These are phyloP conservation scores for Eutrema heterophyllum DNA, from an alignment of 345 rosid genomes.

Conservation along the genomic window DNA sequence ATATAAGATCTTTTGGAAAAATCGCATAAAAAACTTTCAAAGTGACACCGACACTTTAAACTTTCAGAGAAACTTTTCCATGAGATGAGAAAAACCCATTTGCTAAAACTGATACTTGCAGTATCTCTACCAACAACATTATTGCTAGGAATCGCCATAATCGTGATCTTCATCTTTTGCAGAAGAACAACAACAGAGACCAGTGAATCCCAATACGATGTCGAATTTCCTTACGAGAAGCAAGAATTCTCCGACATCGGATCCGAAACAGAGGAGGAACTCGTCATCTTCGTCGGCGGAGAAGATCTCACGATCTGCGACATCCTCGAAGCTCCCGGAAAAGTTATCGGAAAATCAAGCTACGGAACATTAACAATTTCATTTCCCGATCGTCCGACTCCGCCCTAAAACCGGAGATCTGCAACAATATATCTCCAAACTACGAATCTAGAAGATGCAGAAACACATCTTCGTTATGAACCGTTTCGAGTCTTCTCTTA, in stretches of 20 bases:
- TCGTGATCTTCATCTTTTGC: conserved; percentile 25
- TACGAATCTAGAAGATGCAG: conserved; percentile 35
- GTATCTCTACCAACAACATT: too few species aligned
- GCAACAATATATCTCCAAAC: conserved; percentile 8
- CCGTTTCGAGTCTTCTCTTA: conserved; percentile 48
- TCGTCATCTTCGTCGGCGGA: conserved; percentile 57
- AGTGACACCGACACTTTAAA: too few species aligned
- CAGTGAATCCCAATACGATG: conserved; percentile 17
- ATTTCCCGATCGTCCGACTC: conserved; percentile 5
- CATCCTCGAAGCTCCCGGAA: too few species aligned
- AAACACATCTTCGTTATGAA: conserved; percentile 27
- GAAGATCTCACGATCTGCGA: conserved; percentile 69
- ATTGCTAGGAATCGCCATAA: conserved; percentile 26
- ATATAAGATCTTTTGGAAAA: too few species aligned
- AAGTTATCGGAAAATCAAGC: too few species aligned
- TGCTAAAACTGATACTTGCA: conserved; percentile 50
- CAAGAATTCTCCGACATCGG: background rate
- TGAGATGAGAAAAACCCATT: conserved; percentile 50
- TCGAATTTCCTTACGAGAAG: conserved; percentile 31
- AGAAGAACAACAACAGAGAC: conserved; percentile 9
- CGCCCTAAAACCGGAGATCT: background rate
- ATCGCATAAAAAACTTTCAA: too few species aligned
- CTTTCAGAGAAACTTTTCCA: conserved; percentile 15
- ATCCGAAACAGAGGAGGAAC: conserved; percentile 48
- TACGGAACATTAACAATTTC: too few species aligned